A percentile compares a stretch with the other conserved stretches of the same genome.
Conservation (phyloP, 306 rosid species). For the Castanea crenata region DNA sequence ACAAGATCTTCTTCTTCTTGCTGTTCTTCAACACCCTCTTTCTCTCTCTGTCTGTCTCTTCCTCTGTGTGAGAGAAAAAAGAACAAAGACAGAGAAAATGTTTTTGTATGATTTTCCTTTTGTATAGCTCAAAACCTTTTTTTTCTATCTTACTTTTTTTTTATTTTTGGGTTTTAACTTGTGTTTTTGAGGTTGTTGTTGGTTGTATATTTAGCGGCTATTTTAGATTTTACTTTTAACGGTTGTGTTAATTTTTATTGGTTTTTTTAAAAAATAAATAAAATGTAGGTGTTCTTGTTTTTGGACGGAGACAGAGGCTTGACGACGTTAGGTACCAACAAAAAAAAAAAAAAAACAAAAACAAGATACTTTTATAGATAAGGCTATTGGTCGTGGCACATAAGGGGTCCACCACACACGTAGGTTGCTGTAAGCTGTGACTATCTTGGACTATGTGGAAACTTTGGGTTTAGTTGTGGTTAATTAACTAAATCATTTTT, state of each 20-base stretch:
- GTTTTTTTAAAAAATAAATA: no score
- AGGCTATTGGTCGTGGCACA: no score
- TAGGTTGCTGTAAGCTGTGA: no score
- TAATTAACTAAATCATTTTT: no score
- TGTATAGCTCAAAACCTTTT: slow-evolving; percentile 26
- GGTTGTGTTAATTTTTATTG: background rate
- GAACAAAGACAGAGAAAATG: slow-evolving; percentile 33
- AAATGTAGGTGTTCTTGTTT: no score
- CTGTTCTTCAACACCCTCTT: slow-evolving; percentile 7
- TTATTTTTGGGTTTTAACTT: slow-evolving; percentile 27
- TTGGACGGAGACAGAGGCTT: background rate
- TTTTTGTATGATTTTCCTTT: slow-evolving; percentile 40
- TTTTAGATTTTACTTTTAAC: background rate
- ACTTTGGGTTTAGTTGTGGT: no score
- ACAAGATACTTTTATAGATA: no score
- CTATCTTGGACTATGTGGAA: no score
- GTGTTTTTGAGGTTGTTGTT: slow-evolving; percentile 16
- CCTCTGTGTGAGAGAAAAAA: slow-evolving; percentile 1
- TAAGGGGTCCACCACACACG: no score
- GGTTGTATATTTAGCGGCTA: background rate
- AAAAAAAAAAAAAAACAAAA: background rate
- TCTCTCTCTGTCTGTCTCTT: slow-evolving; percentile 1
- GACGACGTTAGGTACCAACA: background rate
- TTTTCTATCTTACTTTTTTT: slow-evolving; percentile 23
- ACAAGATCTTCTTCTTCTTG: slow-evolving; percentile 49